A percentile compares a stretch with the other conserved stretches of the same genome.
phyloP scores from a whole-genome alignment of 2,329 filamentous ascomycete species.

The Colletotrichum musae region DNA sequence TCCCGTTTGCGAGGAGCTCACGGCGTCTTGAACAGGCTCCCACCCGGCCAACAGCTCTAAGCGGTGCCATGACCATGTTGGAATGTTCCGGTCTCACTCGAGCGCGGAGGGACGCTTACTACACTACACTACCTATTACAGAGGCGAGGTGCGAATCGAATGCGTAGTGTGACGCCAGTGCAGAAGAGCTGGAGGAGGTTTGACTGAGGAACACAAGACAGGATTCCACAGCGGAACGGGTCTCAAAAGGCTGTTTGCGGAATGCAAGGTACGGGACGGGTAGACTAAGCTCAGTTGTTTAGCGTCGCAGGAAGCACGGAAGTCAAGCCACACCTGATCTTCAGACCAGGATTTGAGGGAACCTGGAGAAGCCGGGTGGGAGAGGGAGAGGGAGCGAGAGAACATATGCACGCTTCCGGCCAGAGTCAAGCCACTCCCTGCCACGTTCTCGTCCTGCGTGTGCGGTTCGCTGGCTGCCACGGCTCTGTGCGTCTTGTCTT shows the following conservation, averaged over 20 bases:
- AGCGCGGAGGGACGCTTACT: background rate
- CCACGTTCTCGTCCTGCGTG: conserved; percentile 22
- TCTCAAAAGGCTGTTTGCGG: conserved; percentile 30
- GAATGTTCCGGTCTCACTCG: conserved; percentile 8
- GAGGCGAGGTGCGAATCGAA: conserved; percentile 12
- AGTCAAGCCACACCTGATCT: conserved; percentile 39
- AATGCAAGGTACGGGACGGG: conserved; percentile 38
- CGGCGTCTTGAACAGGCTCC: conserved; percentile 14
- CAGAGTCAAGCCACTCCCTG: conserved; percentile 20
- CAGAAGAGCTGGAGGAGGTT: conserved; percentile 16
- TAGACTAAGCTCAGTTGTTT: conserved; percentile 22
- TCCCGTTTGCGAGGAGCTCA: conserved; percentile 29
- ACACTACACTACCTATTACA: background rate
- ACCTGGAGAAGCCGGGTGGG: conserved; percentile 1
- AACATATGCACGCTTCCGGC: conserved; percentile 26
- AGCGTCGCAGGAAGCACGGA: conserved; percentile 27
- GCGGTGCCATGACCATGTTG: conserved; percentile 11
- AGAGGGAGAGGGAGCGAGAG: no score
- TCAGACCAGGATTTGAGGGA: conserved; percentile 17
- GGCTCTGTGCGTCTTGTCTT: conserved; percentile 2
- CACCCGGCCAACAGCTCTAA: background rate
- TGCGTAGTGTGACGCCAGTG: conserved; percentile 29
- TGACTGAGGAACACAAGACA: background rate
- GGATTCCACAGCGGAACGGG: conserved; percentile 16
- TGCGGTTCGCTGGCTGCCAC: conserved; percentile 5